phyloP scores from a whole-genome alignment of 768 basidiomycete species.

The Russula emetica region DNA sequence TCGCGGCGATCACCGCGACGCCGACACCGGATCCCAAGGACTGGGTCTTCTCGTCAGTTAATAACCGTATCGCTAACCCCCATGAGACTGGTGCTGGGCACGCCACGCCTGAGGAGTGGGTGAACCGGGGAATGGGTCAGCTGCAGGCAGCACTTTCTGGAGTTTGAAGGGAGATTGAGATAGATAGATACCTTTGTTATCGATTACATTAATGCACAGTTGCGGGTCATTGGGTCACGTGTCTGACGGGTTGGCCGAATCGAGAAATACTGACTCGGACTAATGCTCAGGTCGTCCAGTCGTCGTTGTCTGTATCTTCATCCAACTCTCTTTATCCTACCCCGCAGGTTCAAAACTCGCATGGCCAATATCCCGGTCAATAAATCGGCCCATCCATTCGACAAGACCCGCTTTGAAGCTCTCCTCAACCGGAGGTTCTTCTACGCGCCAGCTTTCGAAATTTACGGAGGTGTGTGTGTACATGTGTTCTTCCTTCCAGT shows the following conservation, averaged over 20 bases:
- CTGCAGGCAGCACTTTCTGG: conserved; percentile 39
- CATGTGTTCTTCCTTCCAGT: not conserved
- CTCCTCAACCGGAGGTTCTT: conserved; percentile 90
- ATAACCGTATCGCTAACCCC: conserved; percentile 51
- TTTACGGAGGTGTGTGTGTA: conserved; percentile 81
- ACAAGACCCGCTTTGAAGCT: conserved; percentile 80
- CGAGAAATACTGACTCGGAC: conserved; percentile 1
- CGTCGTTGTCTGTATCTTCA: conserved; percentile 4
- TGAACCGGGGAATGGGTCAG: conserved; percentile 43
- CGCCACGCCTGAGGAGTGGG: conserved; percentile 53
- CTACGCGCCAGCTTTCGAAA: conserved; percentile 97
- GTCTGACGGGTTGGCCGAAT: not conserved
- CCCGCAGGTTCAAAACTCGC: conserved; percentile 20
- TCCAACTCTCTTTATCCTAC: not conserved
- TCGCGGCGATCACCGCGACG: conserved; percentile 57
- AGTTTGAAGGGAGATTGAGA: not conserved
- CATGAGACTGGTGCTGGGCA: conserved; percentile 39
- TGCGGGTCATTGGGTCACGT: no score
- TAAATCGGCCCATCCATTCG: conserved; percentile 82
- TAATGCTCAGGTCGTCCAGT: conserved; percentile 19
- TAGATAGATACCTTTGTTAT: not conserved
- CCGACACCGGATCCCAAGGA: conserved; percentile 53
- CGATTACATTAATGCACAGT: not conserved
- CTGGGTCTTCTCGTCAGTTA: conserved; percentile 60
- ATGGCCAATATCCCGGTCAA: conserved; percentile 47